These are phyloP conservation scores for Suzukiozyma palmioleophila DNA, from an alignment of 1,139 yeast species.

Conservation along the genomic window DNA sequence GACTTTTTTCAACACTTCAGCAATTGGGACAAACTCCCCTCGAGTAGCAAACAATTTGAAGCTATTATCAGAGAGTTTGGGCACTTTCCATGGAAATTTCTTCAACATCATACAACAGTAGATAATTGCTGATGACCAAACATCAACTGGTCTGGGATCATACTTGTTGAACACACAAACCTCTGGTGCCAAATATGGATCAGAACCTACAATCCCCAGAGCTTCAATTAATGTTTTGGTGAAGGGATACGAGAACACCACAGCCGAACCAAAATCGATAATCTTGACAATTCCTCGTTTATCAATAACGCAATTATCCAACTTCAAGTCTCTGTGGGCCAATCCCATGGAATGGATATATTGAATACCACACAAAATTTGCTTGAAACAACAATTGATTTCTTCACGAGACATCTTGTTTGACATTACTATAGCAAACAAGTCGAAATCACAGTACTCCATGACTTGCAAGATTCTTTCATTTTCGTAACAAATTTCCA, in stretches of 20 bases:
- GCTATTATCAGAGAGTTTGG: constrained; percentile 80
- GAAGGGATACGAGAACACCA: constrained; percentile 87
- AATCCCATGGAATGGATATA: constrained; percentile 85
- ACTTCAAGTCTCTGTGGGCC: constrained; percentile 87
- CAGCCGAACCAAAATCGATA: constrained; percentile 94
- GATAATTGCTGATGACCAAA: constrained; percentile 91
- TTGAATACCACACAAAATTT: constrained; percentile 74
- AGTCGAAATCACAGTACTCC: constrained; percentile 93
- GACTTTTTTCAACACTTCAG: constrained; percentile 37
- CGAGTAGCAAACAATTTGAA: constrained; percentile 61
- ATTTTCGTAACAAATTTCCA: constrained; percentile 86
- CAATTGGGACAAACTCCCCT: constrained; percentile 40
- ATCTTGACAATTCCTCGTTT: constrained; percentile 80
- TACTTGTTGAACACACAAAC: constrained; percentile 77
- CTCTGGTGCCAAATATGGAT: constrained; percentile 93
- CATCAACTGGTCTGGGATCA: constrained; percentile 91
- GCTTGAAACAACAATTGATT: constrained; percentile 87
- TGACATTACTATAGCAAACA: constrained; percentile 93
- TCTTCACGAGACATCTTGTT: constrained; percentile 86
- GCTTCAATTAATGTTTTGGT: constrained; percentile 76
- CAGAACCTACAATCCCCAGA: constrained; percentile 90
- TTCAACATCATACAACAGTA: constrained; percentile 93
- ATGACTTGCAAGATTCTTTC: constrained; percentile 85
- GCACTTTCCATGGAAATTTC: constrained; percentile 96
- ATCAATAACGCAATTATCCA: constrained; percentile 91